Percentiles rank a stretch among this genome's conserved stretches.
Evolutionary conservation across 345 rosid species (phyloP).

Genomic region (Aquilaria malaccensis): DNA sequence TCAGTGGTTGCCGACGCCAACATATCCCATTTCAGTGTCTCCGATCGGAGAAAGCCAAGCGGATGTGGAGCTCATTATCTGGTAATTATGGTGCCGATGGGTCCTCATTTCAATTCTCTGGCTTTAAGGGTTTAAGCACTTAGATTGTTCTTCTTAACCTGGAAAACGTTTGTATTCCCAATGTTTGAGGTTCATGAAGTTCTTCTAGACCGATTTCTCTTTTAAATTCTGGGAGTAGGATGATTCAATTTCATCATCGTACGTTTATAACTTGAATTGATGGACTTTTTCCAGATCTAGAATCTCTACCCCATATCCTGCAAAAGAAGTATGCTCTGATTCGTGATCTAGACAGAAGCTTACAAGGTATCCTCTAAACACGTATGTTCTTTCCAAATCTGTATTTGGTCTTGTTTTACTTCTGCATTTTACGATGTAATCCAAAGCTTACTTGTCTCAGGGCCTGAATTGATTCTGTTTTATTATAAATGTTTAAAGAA

Average conservation of each 20-base stretch:
- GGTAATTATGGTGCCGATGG: no score
- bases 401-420: not conserved
- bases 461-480: not conserved
- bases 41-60: no score
- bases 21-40: no score
- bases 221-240: no score
- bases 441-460: not conserved
- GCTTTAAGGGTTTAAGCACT: not conserved
- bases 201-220: no score
- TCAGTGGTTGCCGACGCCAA: no score
- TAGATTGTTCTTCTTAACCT: no score
- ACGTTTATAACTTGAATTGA: not conserved
- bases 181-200: no score
- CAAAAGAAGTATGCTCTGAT: slow-evolving; percentile 85
- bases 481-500: slow-evolving; percentile 30
- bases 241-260: no score
- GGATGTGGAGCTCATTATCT: no score
- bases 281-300: slow-evolving; percentile 49
- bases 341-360: slow-evolving; percentile 83
- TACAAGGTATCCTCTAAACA: slow-evolving; percentile 51
- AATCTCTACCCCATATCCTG: slow-evolving; percentile 66
- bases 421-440: not conserved
- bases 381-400: not conserved
- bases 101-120: not conserved
- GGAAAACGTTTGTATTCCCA: no score